phyloP scores from a whole-genome alignment of 805 yeast genomes.

The Cyberlindnera euphorbiae region DNA sequence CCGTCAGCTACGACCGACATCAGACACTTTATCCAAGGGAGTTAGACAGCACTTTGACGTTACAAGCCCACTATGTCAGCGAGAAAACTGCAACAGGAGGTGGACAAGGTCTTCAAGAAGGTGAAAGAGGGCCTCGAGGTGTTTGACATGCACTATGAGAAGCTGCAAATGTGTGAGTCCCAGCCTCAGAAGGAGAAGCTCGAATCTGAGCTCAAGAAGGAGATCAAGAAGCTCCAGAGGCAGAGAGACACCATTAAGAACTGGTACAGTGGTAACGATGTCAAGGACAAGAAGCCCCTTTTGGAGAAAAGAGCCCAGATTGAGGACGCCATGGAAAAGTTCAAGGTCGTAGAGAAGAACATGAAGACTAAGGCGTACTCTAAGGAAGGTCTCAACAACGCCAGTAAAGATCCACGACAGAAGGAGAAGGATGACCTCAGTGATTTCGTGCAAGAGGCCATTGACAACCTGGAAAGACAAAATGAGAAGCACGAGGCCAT shows the following conservation, averaged over 20 bases:
- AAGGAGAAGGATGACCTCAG: conserved; percentile 71
- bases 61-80: too few relatives aligned
- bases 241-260: conserved; percentile 92
- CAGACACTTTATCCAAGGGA: too few relatives aligned
- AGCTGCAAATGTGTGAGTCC: conserved; percentile 74
- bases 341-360: conserved; percentile 88
- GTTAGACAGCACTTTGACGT: too few relatives aligned
- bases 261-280: conserved; percentile 89
- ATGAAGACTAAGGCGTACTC: conserved; percentile 93
- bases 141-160: conserved; percentile 83
- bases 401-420: conserved; percentile 71
- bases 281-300: conserved; percentile 80
- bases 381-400: conserved; percentile 82
- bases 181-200: conserved; percentile 89
- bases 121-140: conserved; percentile 86
- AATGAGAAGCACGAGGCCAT: conserved; percentile 74
- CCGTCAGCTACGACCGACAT: too few relatives aligned
- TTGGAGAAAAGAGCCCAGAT: conserved; percentile 71
- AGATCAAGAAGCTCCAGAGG: conserved; percentile 90
- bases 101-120: conserved; percentile 88
- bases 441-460: conserved; percentile 60
- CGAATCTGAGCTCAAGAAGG: conserved; percentile 88
- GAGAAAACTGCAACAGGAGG: conserved; percentile 57
- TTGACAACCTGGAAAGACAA: conserved; percentile 81
- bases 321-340: conserved; percentile 86